Base-by-base conservation (phyloP, 1,139 yeast species). In the Zygoascus meyerae region DNA sequence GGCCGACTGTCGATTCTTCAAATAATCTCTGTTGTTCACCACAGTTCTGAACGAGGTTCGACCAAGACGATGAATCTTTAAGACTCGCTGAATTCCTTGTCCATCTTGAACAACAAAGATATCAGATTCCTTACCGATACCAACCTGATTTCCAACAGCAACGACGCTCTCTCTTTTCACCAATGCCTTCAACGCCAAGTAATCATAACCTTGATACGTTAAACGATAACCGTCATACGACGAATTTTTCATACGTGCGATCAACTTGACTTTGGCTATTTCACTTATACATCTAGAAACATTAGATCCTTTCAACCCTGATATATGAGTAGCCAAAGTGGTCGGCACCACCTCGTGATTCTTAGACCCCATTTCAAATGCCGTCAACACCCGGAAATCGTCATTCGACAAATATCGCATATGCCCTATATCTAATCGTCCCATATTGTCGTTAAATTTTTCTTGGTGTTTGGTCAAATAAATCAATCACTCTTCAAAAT, bases 121-220 rank as follows among this genome's bases (percentile, higher is more conserved):
- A 68, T 92, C 98, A 3, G 97, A 87, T 65, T 92, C 98, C 64
- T 92, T 92, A 60, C 98, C 98, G 44, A 94, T 95, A 48, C 98
- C 98, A 58, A 92, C 89, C 18, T 85, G 86, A 39, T 83, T 75
- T 14, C 96, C 97, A 10, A 92, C 78, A 2, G 94, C 83, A 58
- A 82, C 81, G 8, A 92, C 65, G 0, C 87, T 74, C 42, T 82
- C 79, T 55, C 90, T 74, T 59, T 83, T 85, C 8, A 67, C 61
- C 79, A 92, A 78, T 4, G 95, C 76, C 63, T 83, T 86, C 55
- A 92, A 72, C 0, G 97, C 97, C 54, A 94, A 73, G 61, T 86
- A 92, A 65, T 92, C 99, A 64, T 81, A 86, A 4, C 99, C 99
- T 44, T 78, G 79, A 62, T 85, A 90, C 1, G 96, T 84, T 57